Conservation (phyloP, 2,329 filamentous ascomycete genomes). For the Verticillium tricorpus region DNA sequence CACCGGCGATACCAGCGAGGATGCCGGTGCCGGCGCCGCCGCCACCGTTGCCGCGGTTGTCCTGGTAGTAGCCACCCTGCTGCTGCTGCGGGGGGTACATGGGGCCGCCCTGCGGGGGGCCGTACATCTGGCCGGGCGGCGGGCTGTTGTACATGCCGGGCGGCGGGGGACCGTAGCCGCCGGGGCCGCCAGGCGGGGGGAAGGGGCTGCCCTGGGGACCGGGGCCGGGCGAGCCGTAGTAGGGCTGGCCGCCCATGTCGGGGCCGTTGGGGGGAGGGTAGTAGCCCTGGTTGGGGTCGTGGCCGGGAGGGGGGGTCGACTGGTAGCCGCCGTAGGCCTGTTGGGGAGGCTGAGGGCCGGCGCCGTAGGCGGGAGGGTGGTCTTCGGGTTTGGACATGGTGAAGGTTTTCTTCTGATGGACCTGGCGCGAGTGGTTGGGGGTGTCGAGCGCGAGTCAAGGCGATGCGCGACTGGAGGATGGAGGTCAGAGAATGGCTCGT, state of each 20-base stretch:
- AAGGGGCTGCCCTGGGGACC: conserved; percentile 19
- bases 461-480: neutral
- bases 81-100: conserved; percentile 21
- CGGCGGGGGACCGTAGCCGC: conserved; percentile 1
- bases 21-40: conserved; percentile 27
- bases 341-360: conserved; percentile 32
- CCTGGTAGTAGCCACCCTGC: conserved; percentile 22
- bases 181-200: conserved; percentile 11
- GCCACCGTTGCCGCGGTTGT: conserved; percentile 19
- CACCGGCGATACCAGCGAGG: conserved; percentile 43
- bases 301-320: conserved; percentile 20
- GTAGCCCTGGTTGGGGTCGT: conserved; percentile 16
- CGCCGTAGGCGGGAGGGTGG: conserved; percentile 45
- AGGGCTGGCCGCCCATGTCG: conserved; percentile 8
- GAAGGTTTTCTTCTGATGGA: neutral
- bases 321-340: conserved; percentile 39
- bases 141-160: conserved; percentile 21
- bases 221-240: conserved; percentile 16
- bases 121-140: conserved; percentile 24
- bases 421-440: neutral
- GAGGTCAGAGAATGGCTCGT: neutral
- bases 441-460: neutral
- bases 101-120: conserved; percentile 11
- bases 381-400: conserved; percentile 41
- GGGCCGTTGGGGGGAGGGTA: conserved; percentile 9